Percentiles rank a stretch among this genome's conserved stretches.
Conservation (phyloP, 306 rosid genomes). For the Comarum palustre region DNA sequence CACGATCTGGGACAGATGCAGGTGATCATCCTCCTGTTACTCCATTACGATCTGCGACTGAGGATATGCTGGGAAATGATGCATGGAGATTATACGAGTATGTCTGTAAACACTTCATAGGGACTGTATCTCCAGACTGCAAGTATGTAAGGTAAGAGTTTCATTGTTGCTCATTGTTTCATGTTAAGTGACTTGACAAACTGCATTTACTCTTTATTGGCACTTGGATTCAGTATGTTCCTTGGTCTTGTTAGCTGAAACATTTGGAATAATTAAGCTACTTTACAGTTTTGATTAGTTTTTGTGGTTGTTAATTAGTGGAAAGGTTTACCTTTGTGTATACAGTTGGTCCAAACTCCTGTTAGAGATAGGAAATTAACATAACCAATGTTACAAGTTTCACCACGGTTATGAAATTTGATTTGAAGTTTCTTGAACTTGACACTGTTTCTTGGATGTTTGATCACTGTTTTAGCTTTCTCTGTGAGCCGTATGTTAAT, state of each 20-base stretch:
- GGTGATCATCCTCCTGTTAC: slow-evolving; percentile 99
- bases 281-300: neutral
- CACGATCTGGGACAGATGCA: slow-evolving; percentile 74
- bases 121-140: slow-evolving; percentile 90
- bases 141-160: slow-evolving; percentile 65
- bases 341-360: neutral
- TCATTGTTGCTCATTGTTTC: slow-evolving; percentile 19
- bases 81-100: slow-evolving; percentile 92
- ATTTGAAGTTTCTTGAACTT: neutral
- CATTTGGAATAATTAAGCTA: neutral
- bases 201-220: neutral
- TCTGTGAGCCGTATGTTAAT: neutral
- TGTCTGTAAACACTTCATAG: slow-evolving; percentile 85
- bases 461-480: neutral
- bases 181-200: slow-evolving; percentile 9
- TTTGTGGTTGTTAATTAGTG: neutral
- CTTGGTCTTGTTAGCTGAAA: neutral
- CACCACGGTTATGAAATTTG: neutral
- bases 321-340: neutral
- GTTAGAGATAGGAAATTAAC: neutral
- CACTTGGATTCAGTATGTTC: neutral
- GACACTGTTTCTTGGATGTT: neutral
- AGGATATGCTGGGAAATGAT: slow-evolving; percentile 76
- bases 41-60: slow-evolving; percentile 78
- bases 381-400: neutral